A percentile compares a stretch with the other conserved stretches of the same genome.
Conservation (phyloP, 805 yeast genomes). For the Ogataea corticis region DNA sequence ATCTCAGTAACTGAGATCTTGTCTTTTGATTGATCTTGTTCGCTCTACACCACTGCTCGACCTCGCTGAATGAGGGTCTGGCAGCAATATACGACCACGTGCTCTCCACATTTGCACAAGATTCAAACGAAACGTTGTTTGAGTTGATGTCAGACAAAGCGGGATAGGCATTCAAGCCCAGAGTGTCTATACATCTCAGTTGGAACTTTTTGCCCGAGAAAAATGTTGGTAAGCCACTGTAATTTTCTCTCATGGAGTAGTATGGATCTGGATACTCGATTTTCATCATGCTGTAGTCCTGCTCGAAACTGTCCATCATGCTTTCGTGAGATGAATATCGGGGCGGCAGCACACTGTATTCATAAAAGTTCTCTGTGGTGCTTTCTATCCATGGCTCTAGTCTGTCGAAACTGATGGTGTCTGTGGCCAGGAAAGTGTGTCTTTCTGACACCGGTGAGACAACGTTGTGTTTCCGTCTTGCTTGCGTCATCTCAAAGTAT, state of each 20-base stretch:
- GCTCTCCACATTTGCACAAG: constrained; percentile 6
- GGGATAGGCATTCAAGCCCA: constrained; percentile 21
- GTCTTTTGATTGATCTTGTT: constrained; percentile 17
- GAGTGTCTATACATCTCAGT: constrained; percentile 41
- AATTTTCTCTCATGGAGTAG: constrained; percentile 54
- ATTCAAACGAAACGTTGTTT: not conserved
- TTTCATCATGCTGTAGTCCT: constrained; percentile 45
- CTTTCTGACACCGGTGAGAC: not conserved
- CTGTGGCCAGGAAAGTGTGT: not conserved
- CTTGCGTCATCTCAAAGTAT: constrained; percentile 20
- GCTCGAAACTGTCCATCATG: constrained; percentile 38
- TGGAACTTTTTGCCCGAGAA: constrained; percentile 68
- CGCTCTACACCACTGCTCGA: constrained; percentile 37
- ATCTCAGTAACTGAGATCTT: constrained; percentile 28
- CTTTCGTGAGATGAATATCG: constrained; percentile 10
- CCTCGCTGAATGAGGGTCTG: constrained; percentile 50
- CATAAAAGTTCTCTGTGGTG: constrained; percentile 11
- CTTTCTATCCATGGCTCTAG: constrained; percentile 1
- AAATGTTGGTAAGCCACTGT: constrained; percentile 52
- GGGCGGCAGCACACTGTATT: constrained; percentile 22
- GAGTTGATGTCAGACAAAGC: constrained; percentile 6
- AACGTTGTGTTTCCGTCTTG: not conserved
- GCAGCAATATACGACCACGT: constrained; percentile 46
- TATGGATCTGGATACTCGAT: constrained; percentile 63
- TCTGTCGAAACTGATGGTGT: not conserved